Evolutionary conservation across 176 grass and related monocot species (phyloP).

Genomic region (Triticum turgidum): DNA sequence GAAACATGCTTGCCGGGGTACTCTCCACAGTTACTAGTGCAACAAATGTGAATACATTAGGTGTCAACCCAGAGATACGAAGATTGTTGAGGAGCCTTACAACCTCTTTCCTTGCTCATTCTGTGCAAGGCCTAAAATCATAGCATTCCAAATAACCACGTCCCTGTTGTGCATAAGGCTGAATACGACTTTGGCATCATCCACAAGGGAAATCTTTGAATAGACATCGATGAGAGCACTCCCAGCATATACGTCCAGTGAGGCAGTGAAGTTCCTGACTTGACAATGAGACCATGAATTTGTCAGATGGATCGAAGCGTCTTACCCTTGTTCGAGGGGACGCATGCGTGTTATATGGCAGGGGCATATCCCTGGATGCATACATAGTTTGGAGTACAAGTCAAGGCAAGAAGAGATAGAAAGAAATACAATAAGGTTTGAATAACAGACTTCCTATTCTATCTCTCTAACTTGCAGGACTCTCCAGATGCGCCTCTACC

Average conservation of each 20-base stretch:
- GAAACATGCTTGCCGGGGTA: constrained; percentile 64
- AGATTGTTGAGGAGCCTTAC: constrained; percentile 68
- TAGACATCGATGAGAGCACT: constrained; percentile 78
- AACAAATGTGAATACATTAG: constrained; percentile 67
- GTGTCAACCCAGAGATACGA: constrained; percentile 38
- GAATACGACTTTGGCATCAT: constrained; percentile 72
- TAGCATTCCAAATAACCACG: constrained; percentile 70
- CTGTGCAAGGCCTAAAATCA: constrained; percentile 60
- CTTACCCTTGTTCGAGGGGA: no score
- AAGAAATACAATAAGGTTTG: no score
- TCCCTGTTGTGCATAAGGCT: constrained; percentile 47
- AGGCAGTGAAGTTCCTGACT: constrained; percentile 47
- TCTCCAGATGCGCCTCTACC: no score
- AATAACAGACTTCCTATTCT: no score
- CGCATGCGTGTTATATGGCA: no score
- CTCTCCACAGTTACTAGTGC: constrained; percentile 75
- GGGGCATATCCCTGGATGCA: no score
- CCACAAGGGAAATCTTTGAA: constrained; percentile 61
- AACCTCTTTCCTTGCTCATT: constrained; percentile 80
- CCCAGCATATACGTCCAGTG: constrained; percentile 51
- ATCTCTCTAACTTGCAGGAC: no score
- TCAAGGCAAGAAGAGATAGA: no score
- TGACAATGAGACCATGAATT: constrained; percentile 64
- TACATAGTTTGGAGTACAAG: no score
- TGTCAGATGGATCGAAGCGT: no score